A percentile compares a stretch with the other conserved stretches of the same genome.
Conservation (phyloP, 2,329 filamentous ascomycete genomes). For the Pseudocercospora fuligena region DNA sequence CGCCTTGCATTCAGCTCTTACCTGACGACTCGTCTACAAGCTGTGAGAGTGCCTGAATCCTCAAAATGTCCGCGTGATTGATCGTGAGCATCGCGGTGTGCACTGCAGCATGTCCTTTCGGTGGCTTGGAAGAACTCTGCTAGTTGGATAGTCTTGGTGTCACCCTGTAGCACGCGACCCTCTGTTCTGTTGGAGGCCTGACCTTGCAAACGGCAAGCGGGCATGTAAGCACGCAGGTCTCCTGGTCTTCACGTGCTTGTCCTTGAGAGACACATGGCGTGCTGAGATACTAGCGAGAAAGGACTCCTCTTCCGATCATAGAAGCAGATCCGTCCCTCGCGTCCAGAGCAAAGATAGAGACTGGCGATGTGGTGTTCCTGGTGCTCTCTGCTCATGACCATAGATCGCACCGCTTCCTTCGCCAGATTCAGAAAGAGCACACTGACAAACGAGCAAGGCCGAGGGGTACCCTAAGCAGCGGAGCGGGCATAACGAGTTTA, state of each 20-base stretch:
- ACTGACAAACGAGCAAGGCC: neutral
- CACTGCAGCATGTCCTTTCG: neutral
- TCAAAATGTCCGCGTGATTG: neutral
- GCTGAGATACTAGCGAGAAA: neutral
- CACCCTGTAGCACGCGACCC: slow-evolving; percentile 1
- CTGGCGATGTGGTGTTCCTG: neutral
- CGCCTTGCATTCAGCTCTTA: neutral
- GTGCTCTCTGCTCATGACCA: neutral
- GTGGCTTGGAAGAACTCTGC: neutral
- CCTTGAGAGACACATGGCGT: neutral
- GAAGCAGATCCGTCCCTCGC: neutral
- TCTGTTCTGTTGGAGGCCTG: neutral
- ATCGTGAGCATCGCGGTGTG: neutral
- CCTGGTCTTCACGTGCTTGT: neutral
- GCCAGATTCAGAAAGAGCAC: neutral
- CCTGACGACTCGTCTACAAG: neutral
- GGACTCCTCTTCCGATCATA: neutral
- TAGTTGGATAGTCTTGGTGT: neutral
- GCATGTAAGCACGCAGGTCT: neutral
- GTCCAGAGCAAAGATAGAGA: neutral
- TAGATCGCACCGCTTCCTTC: neutral
- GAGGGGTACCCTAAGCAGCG: neutral
- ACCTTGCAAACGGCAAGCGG: neutral
- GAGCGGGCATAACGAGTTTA: neutral
- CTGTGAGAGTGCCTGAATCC: neutral